Percentiles rank a stretch among this genome's conserved stretches.
Conservation (phyloP, 495 filamentous ascomycete species). For the Xylaria longipes region DNA sequence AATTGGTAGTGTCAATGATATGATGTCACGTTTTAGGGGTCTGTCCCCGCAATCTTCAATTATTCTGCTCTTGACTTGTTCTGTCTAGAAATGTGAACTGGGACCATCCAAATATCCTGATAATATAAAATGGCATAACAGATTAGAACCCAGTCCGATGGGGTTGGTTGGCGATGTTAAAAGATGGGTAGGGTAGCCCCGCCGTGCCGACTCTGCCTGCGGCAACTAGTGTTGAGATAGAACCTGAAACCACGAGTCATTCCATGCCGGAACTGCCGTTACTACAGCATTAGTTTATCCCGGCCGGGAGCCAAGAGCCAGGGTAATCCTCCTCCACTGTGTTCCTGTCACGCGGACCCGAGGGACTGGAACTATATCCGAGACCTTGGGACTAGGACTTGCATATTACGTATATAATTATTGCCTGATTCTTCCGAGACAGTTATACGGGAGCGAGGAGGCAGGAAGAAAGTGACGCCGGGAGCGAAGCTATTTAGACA, state of each 20-base stretch:
- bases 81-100: not conserved
- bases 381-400: too few relatives aligned
- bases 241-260: not conserved
- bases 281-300: too few relatives aligned
- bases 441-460: too few relatives aligned
- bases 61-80: not conserved
- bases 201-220: not conserved
- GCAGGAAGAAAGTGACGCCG: too few relatives aligned
- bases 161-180: not conserved
- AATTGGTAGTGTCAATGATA: conserved; percentile 8
- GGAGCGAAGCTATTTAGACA: too few relatives aligned
- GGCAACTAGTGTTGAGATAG: not conserved
- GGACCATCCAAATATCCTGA: not conserved
- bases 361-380: too few relatives aligned
- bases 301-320: too few relatives aligned
- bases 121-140: not conserved
- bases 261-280: not conserved
- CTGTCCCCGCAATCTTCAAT: not conserved
- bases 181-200: not conserved
- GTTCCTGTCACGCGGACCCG: too few relatives aligned
- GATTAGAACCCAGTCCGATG: not conserved
- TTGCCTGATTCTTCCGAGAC: too few relatives aligned
- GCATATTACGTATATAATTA: too few relatives aligned
- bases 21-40: conserved; percentile 14
- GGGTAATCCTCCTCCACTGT: too few relatives aligned